A percentile compares a stretch with the other conserved stretches of the same genome.
Evolutionary conservation across 371 early-diverging fungal species (phyloP).

Genomic region (Choanephora cucurbitarum): DNA sequence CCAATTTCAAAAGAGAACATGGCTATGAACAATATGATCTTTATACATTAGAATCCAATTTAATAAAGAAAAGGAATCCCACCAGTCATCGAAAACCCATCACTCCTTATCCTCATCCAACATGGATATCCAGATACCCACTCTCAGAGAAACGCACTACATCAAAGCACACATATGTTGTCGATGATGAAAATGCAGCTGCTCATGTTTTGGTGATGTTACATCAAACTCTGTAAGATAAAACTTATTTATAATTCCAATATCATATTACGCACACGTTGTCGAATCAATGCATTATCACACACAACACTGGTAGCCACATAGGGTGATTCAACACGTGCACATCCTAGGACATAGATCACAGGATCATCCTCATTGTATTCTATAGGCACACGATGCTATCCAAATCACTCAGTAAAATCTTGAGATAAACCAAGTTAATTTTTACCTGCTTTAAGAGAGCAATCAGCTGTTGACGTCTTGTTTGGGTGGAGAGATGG

Average conservation of each 20-base stretch:
- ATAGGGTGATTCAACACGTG: slow-evolving; percentile 61
- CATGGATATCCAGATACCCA: slow-evolving; percentile 21
- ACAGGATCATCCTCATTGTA: slow-evolving; percentile 38
- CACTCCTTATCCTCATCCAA: not conserved
- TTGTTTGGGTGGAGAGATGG: too few species aligned
- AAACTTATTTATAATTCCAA: slow-evolving; percentile 21
- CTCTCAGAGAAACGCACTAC: slow-evolving; percentile 45
- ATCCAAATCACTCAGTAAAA: slow-evolving; percentile 7
- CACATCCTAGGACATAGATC: slow-evolving; percentile 57
- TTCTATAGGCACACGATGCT: slow-evolving; percentile 55
- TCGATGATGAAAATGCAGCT: slow-evolving; percentile 42
- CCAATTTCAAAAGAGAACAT: slow-evolving; percentile 34
- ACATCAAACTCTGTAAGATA: slow-evolving; percentile 14
- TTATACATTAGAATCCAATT: slow-evolving; percentile 25
- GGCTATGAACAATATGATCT: slow-evolving; percentile 36
- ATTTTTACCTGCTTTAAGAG: slow-evolving; percentile 14
- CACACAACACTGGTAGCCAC: slow-evolving; percentile 50
- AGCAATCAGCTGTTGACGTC: slow-evolving; percentile 8
- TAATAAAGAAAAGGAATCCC: slow-evolving; percentile 18
- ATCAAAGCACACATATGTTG: too few species aligned
- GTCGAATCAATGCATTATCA: slow-evolving; percentile 50
- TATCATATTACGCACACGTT: slow-evolving; percentile 58
- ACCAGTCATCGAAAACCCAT: slow-evolving; percentile 13
- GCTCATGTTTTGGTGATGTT: slow-evolving; percentile 48
- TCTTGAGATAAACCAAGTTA: too few species aligned